Base-by-base conservation (phyloP, 83 land plant species). In the Picea abies region DNA sequence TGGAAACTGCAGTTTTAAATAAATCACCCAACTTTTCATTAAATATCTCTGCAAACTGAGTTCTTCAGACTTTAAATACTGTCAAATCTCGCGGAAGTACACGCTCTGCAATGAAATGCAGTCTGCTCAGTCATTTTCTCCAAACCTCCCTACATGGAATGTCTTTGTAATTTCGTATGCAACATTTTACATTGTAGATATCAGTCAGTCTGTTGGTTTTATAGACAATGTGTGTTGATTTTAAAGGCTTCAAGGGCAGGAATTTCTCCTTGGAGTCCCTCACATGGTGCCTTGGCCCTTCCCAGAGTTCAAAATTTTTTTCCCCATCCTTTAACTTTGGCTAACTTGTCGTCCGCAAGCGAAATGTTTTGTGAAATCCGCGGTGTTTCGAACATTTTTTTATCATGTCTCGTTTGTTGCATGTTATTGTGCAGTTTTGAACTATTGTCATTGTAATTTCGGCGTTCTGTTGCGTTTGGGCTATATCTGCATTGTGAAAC, bases 161-260 rank as follows among this genome's bases (percentile, higher is more conserved):
- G 56, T 19, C 5, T 73, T 26, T 39, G 77, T 10, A 73, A 44
- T 49, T 75, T 5, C 12, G 16, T n/a, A 12, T 75, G 41, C 15
- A 26, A 14, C 23, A 49, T 22, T 75, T 75, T 75, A n/a, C 58
- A 47, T 15, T 52, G 58, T 47, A 22, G 20, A 15, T 75, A 22
- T 14, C 60, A 60, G n/a, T 23, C 7, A 44, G 4, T 75, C 14
- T 22, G 78, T 12, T 14, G 22, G 15, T 4, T n/a, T 10, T 22
- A 56, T 49, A 3, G 15, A n/a, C 78, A 75, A 75, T 75, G 78
- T 75, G 14, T n/a, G 60, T 75, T 23, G 12, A 47, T 75, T 75
- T 75, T 44, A n/a, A n/a, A 49, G 58, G 58, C 23, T 23, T 75
- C 20, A 75, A 4, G 23, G 2, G 15, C 16, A 8, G 17, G 32